These are phyloP conservation scores for Pseudozyma thailandica DNA, from an alignment of 1,284 basidiomycete genomes.

Conservation along the genomic window DNA sequence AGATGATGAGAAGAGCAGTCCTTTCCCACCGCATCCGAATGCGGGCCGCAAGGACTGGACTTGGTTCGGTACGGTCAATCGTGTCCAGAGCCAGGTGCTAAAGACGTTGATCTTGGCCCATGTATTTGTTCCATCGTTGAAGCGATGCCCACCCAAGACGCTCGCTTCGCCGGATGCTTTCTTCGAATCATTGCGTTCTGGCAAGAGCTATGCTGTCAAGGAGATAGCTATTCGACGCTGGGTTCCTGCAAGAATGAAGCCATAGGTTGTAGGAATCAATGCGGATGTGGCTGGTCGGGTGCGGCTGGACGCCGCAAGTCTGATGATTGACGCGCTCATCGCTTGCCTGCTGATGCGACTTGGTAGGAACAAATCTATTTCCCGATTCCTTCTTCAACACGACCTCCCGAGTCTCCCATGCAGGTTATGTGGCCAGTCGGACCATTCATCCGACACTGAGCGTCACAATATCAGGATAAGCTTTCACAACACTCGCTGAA, in stretches of 20 bases:
- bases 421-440: too few species aligned
- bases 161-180: conserved; percentile 70
- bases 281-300: too few species aligned
- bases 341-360: too few species aligned
- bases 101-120: conserved; percentile 72
- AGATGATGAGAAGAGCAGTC: conserved; percentile 73
- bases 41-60: conserved; percentile 79
- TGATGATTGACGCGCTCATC: too few species aligned
- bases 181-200: conserved; percentile 72
- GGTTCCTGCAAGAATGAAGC: conserved; percentile 89
- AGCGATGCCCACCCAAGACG: conserved; percentile 30
- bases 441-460: too few species aligned
- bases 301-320: too few species aligned
- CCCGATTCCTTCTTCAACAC: too few species aligned
- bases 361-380: too few species aligned
- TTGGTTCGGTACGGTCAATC: conserved; percentile 95
- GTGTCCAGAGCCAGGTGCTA: conserved; percentile 95
- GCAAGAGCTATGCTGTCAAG: conserved; percentile 75
- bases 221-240: conserved; percentile 89
- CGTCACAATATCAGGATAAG: too few species aligned
- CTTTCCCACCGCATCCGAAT: conserved; percentile 57
- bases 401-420: too few species aligned
- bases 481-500: too few species aligned
- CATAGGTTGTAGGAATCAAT: conserved; percentile 70
- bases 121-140: conserved; percentile 56